Percentiles rank a stretch among this genome's conserved stretches.
phyloP scores from a whole-genome alignment of 2,329 filamentous ascomycete genomes.

The Arachnomyces sp. region DNA sequence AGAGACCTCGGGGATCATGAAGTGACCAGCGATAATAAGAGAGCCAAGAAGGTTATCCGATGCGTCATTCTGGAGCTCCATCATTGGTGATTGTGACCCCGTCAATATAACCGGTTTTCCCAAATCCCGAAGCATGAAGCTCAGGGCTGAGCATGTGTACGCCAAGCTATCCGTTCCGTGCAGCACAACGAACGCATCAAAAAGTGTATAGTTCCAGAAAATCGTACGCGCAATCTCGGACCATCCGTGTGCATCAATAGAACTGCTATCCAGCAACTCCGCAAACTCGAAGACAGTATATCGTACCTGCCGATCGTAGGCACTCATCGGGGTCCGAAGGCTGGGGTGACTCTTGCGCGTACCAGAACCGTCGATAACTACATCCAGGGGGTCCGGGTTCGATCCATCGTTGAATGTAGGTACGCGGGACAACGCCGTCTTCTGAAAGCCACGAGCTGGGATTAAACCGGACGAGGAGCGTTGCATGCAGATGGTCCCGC shows the following conservation, averaged over 20 bases:
- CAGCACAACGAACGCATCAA: constrained; percentile 83
- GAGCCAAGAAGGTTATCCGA: constrained; percentile 84
- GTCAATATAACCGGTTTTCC: constrained; percentile 88
- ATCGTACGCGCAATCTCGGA: constrained; percentile 73
- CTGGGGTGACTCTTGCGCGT: constrained; percentile 52
- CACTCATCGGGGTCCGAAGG: constrained; percentile 69
- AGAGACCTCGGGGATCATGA: constrained; percentile 86
- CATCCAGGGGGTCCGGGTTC: constrained; percentile 46
- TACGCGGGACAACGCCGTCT: constrained; percentile 70
- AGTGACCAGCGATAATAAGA: constrained; percentile 82
- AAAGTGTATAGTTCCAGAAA: constrained; percentile 74
- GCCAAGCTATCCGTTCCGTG: constrained; percentile 86
- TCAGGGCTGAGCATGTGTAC: constrained; percentile 82
- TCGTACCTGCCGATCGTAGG: constrained; percentile 70
- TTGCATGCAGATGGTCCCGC: constrained; percentile 77
- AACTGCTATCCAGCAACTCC: constrained; percentile 78
- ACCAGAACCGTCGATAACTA: constrained; percentile 44
- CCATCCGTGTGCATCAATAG: constrained; percentile 80
- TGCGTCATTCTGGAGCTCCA: constrained; percentile 82
- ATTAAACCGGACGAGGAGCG: constrained; percentile 70
- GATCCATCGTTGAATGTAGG: constrained; percentile 79
- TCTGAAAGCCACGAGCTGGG: constrained; percentile 70
- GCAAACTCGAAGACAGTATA: constrained; percentile 80
- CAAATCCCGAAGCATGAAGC: constrained; percentile 85
- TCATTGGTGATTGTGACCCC: constrained; percentile 75